Base-by-base conservation (phyloP, 208 protist species). In the Leishmania martiniquensis region DNA sequence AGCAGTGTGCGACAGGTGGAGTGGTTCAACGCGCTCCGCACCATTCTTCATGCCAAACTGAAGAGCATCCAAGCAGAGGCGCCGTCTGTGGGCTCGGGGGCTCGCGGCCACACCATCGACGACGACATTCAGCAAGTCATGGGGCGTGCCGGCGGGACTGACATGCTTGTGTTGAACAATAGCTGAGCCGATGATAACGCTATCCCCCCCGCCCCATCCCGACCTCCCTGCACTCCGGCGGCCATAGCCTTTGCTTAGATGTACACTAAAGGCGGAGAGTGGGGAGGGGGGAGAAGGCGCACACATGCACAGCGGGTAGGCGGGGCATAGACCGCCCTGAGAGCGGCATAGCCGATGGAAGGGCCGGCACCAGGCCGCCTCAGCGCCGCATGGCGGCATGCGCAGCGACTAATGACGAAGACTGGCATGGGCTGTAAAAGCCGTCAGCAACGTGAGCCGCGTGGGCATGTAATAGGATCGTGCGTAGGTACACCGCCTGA, bases 1-100 rank as follows among this genome's bases (percentile, higher is more conserved):
- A 77, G 76, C 10, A 87, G 81, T 77, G 89, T 95, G 60, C 91
- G 96, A 77, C 95, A 98, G 76, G 91, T 98, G 44, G 90, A 95
- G 83, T 96, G 76, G 75, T 86, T 85, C 52, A 82, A 32, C 63
- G 76, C 78, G n/a, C 75, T 89, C 49, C 81, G 80, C 49, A 85
- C 78, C 20, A 75, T 87, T 59, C 73, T 87, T n/a, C 62, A 80
- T 42, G 83, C 83, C 49, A 87, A 87, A 57, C 76, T 83, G 63
- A 52, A 66, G 51, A 77, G 55, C 15, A 45, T 87, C 59, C 68
- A 78, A 34, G 44, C 77, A n/a, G 74, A 73, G 44, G 68, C 37
- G 13, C 66, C 73, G 32, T 17, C 63, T 9, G 54, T 42, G 44
- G 75, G 62, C 29, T 29, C 49, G 29, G 65, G 72, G 6, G 37